phyloP scores from a whole-genome alignment of 371 early-diverging fungal species.

The Mortierella sp. region DNA sequence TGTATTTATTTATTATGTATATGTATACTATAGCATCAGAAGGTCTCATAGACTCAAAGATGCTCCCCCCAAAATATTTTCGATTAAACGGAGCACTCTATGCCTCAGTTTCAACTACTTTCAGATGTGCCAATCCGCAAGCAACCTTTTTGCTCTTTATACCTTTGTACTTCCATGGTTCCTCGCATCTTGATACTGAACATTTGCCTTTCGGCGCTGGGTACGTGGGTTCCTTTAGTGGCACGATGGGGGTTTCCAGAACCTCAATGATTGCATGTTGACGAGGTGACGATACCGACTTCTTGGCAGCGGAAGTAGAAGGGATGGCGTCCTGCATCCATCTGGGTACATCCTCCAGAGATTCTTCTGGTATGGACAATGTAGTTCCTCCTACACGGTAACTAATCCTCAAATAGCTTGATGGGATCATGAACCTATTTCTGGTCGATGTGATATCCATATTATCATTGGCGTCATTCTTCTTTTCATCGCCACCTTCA shows the following conservation, averaged over 20 bases:
- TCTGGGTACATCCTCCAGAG: constrained; percentile 22
- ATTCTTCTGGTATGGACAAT: constrained; percentile 51
- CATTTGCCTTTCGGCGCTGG: constrained; percentile 40
- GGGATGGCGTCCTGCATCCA: constrained; percentile 42
- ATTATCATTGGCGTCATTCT: constrained; percentile 9
- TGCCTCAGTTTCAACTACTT: constrained; percentile 34
- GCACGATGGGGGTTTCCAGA: constrained; percentile 23
- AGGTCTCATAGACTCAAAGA: no score
- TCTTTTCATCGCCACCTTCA: constrained; percentile 46
- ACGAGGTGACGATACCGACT: background rate
- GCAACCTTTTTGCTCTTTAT: constrained; percentile 51
- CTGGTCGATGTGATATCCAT: background rate
- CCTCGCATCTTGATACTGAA: constrained; percentile 28
- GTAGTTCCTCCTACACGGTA: constrained; percentile 33
- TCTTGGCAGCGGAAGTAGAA: background rate
- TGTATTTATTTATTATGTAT: background rate
- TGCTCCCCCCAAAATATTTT: background rate
- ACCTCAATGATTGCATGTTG: constrained; percentile 25
- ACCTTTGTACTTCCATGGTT: constrained; percentile 47
- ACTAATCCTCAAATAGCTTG: constrained; percentile 34
- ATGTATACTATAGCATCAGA: no score
- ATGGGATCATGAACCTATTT: constrained; percentile 23
- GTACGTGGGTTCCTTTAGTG: constrained; percentile 39
- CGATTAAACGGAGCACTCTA: background rate
- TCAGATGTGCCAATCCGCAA: constrained; percentile 48